Conservation (phyloP, 768 basidiomycete species). For the Pisolithus tinctorius region DNA sequence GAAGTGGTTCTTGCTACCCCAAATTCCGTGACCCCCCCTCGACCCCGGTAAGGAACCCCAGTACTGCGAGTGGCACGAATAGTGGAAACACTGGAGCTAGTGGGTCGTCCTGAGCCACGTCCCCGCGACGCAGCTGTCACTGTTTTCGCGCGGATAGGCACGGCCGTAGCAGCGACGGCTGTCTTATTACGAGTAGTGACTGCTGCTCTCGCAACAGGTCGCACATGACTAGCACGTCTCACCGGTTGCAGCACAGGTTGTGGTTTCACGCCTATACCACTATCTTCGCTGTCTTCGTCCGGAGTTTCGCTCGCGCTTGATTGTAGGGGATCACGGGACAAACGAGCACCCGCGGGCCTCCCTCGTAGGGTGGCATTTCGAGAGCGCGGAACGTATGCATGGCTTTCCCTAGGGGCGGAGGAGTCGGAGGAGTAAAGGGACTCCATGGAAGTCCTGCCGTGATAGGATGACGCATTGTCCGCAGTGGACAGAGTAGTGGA, state of each 20-base stretch:
- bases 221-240: conserved; percentile 21
- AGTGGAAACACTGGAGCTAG: conserved; percentile 4
- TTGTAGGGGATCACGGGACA: conserved; percentile 9
- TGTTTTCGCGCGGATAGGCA: conserved; percentile 7
- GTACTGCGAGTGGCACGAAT: conserved; percentile 10
- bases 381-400: conserved; percentile 7
- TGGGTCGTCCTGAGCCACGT: conserved; percentile 9
- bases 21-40: conserved; percentile 7
- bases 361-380: conserved; percentile 24
- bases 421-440: conserved; percentile 32
- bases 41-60: conserved; percentile 5
- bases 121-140: conserved; percentile 4
- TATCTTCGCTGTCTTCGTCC: conserved; percentile 10
- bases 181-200: conserved; percentile 14
- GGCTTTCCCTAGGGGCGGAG: conserved; percentile 11
- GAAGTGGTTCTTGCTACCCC: conserved; percentile 16
- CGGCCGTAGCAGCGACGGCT: conserved; percentile 6
- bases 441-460: conserved; percentile 36
- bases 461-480: conserved; percentile 32
- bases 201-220: conserved; percentile 13
- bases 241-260: conserved; percentile 21
- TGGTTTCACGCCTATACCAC: conserved; percentile 14
- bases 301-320: conserved; percentile 16
- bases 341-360: conserved; percentile 3
- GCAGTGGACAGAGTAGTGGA: conserved; percentile 35